Evolutionary conservation across 192 early-diverging fungal genomes (phyloP).

Genomic region (Entophlyctis helioformis): DNA sequence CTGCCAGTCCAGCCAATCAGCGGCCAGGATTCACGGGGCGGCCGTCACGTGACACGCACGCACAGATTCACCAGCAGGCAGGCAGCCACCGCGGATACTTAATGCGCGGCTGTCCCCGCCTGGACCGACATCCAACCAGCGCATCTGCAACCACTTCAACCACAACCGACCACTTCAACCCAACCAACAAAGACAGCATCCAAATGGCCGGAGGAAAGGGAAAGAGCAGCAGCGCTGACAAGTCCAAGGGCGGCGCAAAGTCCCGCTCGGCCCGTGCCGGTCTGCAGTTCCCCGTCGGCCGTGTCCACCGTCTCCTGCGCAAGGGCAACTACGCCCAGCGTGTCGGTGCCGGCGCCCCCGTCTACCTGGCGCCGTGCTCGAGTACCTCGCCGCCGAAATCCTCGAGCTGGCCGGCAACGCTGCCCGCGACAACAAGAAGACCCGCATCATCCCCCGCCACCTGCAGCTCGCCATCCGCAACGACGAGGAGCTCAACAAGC

Average conservation of each 20-base stretch:
- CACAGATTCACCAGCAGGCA: too few relatives aligned
- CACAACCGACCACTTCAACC: too few relatives aligned
- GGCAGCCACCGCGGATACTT: too few relatives aligned
- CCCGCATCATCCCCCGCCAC: constrained; percentile 82
- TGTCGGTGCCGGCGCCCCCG: constrained; percentile 82
- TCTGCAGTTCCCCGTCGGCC: constrained; percentile 78
- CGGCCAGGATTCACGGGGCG: background rate
- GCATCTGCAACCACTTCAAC: background rate
- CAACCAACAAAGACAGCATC: background rate
- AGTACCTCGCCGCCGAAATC: constrained; percentile 88
- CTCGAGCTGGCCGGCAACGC: constrained; percentile 89
- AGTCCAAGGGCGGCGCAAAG: constrained; percentile 10
- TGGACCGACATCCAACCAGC: too few relatives aligned
- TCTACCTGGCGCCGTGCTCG: constrained; percentile 86
- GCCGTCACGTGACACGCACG: too few relatives aligned
- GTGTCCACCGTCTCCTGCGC: constrained; percentile 67
- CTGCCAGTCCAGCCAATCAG: background rate
- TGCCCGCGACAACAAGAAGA: constrained; percentile 80
- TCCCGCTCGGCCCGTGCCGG: constrained; percentile 11
- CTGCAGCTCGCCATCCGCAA: constrained; percentile 84
- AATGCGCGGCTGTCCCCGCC: too few relatives aligned
- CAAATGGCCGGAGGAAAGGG: constrained; percentile 28
- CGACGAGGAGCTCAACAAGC: constrained; percentile 80
- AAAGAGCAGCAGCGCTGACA: constrained; percentile 14
- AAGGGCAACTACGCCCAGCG: constrained; percentile 23